phyloP scores from a whole-genome alignment of 306 rosid genomes.

The Cicer arietinum region DNA sequence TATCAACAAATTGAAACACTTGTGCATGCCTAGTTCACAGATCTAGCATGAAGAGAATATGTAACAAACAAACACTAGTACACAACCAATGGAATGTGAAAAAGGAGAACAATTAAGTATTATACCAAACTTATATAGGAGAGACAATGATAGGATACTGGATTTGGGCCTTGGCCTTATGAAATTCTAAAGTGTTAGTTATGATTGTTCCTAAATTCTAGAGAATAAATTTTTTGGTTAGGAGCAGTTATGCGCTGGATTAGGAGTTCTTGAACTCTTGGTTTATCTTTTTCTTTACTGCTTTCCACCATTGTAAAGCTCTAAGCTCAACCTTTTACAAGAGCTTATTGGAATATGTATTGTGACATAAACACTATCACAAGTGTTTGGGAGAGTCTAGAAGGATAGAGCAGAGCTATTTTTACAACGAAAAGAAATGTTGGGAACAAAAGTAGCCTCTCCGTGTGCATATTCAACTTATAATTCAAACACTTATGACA shows the following conservation, averaged over 20 bases:
- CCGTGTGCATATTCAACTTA: neutral
- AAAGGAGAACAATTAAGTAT: constrained; percentile 1
- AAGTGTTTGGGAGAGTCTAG: neutral
- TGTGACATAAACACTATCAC: neutral
- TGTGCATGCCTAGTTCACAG: constrained; percentile 15
- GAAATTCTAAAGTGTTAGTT: too few relatives aligned
- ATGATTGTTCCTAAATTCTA: too few relatives aligned
- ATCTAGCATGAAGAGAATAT: constrained; percentile 28
- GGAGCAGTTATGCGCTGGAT: too few relatives aligned
- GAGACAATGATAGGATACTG: neutral
- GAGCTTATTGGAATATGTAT: neutral
- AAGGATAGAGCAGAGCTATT: neutral
- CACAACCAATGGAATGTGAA: constrained; percentile 11
- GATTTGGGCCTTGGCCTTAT: too few relatives aligned
- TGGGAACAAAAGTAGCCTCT: neutral
- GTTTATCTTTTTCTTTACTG: too few relatives aligned
- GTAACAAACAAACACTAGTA: constrained; percentile 23
- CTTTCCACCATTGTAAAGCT: too few relatives aligned
- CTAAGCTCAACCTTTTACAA: too few relatives aligned
- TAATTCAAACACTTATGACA: neutral
- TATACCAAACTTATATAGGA: constrained; percentile 1
- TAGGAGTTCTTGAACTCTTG: too few relatives aligned
- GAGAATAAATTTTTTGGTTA: too few relatives aligned
- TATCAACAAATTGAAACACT: constrained; percentile 25
- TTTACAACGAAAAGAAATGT: neutral